A percentile compares a stretch with the other conserved stretches of the same genome.
Evolutionary conservation across 371 early-diverging fungal genomes (phyloP).

Genomic region (Sporodiniella umbellata): DNA sequence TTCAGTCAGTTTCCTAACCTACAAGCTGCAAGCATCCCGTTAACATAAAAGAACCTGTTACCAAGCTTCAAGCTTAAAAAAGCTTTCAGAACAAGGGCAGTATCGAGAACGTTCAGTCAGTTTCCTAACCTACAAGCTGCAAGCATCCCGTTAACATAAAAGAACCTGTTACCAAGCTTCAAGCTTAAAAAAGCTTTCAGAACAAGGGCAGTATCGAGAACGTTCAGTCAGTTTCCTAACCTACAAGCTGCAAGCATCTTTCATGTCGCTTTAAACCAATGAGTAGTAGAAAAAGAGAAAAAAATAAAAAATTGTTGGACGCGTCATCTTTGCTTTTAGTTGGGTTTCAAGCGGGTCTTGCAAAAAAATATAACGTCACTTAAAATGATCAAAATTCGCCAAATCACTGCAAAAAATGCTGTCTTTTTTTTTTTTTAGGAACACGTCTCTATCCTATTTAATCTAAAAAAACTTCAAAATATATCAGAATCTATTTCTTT

Average conservation of each 20-base stretch:
- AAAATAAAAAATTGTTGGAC: conserved; percentile 8
- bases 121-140: conserved; percentile 10
- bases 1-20: conserved; percentile 9
- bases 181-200: conserved; percentile 12
- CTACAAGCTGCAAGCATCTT: conserved; percentile 12
- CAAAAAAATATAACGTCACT: too few species aligned
- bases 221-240: conserved; percentile 9
- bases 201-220: conserved; percentile 14
- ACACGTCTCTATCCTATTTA: too few species aligned
- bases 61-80: conserved; percentile 12
- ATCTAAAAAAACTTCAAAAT: too few species aligned
- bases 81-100: conserved; percentile 13
- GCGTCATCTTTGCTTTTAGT: conserved; percentile 7
- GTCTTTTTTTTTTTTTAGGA: too few species aligned
- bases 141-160: too few species aligned
- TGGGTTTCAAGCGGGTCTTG: too few species aligned
- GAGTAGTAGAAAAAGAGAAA: conserved; percentile 5
- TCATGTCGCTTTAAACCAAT: conserved; percentile 16
- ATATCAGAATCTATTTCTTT: too few species aligned
- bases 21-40: conserved; percentile 13
- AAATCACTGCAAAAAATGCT: too few species aligned
- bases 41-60: conserved; percentile 8
- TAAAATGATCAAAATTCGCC: too few species aligned
- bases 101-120: conserved; percentile 12
- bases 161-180: conserved; percentile 10